Conservation (phyloP, 2,329 filamentous ascomycete genomes). For the Aphanocladium album region DNA sequence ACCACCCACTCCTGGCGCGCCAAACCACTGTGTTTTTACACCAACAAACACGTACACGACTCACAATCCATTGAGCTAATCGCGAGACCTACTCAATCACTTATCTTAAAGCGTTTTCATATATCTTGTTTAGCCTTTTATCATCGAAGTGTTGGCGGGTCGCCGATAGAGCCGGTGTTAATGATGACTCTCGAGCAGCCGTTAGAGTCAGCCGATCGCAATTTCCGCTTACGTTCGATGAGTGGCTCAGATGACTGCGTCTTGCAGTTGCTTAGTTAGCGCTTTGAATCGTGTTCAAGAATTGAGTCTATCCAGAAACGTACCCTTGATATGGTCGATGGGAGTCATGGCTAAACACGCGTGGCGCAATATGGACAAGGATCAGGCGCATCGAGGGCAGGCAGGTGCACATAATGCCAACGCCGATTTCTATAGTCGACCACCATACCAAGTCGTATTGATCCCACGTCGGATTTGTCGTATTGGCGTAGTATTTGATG, state of each 20-base stretch:
- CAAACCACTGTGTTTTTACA: too few relatives aligned
- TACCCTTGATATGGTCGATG: not conserved
- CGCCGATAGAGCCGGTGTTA: not conserved
- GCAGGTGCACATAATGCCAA: slow-evolving; percentile 20
- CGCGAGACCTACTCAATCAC: not conserved
- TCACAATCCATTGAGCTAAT: too few relatives aligned
- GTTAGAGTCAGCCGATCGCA: not conserved
- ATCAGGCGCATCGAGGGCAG: slow-evolving; percentile 18
- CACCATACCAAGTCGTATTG: slow-evolving; percentile 15
- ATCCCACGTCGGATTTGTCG: slow-evolving; percentile 19
- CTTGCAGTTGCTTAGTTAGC: not conserved
- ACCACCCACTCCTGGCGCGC: too few relatives aligned
- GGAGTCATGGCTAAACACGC: slow-evolving; percentile 10
- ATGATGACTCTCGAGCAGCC: not conserved
- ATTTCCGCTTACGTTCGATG: not conserved
- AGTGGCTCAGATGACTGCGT: not conserved
- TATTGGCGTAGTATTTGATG: slow-evolving; percentile 17
- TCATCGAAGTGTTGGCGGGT: not conserved
- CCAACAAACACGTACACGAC: too few relatives aligned
- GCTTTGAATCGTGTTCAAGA: not conserved
- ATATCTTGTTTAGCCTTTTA: not conserved
- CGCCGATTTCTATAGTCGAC: slow-evolving; percentile 20
- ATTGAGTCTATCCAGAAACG: not conserved
- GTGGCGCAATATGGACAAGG: slow-evolving; percentile 16
- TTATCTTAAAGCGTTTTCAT: not conserved